These are phyloP conservation scores for Clavaria fumosa DNA, from an alignment of 768 basidiomycete genomes.

Conservation along the genomic window DNA sequence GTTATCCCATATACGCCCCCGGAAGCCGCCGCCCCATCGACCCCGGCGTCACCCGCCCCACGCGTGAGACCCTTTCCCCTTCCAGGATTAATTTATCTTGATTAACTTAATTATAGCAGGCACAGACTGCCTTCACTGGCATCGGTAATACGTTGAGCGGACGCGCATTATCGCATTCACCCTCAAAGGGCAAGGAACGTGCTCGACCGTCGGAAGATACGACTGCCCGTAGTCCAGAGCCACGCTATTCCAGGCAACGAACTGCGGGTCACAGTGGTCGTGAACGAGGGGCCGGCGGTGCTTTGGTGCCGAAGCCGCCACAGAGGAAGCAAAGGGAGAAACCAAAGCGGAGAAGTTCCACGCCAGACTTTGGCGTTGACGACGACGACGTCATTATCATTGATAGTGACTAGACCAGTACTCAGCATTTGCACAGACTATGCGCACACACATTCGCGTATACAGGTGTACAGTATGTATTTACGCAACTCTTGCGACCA, in stretches of 20 bases:
- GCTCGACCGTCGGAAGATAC: conserved; percentile 16
- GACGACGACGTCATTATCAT: conserved; percentile 75
- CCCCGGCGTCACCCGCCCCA: conserved; percentile 18
- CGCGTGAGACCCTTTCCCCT: conserved; percentile 16
- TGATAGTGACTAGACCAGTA: conserved; percentile 50
- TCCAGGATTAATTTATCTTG: neutral
- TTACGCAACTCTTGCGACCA: no score
- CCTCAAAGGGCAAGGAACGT: conserved; percentile 36
- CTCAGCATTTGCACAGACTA: conserved; percentile 3
- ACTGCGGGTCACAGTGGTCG: conserved; percentile 1
- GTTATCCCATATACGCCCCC: conserved; percentile 53
- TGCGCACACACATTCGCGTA: no score
- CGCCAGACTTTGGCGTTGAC: conserved; percentile 76
- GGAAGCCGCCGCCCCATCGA: conserved; percentile 16
- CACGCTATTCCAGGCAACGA: conserved; percentile 13
- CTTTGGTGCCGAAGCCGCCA: conserved; percentile 30
- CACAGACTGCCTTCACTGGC: conserved; percentile 39
- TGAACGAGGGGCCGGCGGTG: conserved; percentile 39
- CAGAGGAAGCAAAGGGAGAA: conserved; percentile 25
- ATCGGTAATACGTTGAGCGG: conserved; percentile 55
- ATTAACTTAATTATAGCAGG: conserved; percentile 16
- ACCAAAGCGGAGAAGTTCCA: conserved; percentile 39
- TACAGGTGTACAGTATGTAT: no score
- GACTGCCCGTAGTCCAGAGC: no score
- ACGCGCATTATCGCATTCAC: conserved; percentile 22